Percentiles rank a stretch among this genome's conserved stretches.
These are phyloP conservation scores for Entomortierella parvispora DNA, from an alignment of 192 early-diverging fungal genomes.

Conservation along the genomic window DNA sequence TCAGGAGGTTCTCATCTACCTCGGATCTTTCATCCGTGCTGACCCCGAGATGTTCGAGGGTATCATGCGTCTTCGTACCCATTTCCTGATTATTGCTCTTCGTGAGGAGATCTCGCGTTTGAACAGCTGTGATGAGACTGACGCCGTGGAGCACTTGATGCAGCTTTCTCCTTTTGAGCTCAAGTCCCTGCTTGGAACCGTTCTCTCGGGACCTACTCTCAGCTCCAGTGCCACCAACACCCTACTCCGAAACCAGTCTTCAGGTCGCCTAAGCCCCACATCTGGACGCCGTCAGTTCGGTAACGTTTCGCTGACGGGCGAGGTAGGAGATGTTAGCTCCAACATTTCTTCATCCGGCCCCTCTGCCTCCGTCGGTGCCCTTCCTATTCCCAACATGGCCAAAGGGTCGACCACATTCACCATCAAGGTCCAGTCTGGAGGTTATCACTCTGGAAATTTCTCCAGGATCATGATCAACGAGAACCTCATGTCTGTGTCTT, in stretches of 20 bases:
- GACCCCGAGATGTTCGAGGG: constrained; percentile 79
- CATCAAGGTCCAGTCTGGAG: constrained; percentile 76
- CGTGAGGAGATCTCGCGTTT: constrained; percentile 85
- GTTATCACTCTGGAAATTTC: constrained; percentile 81
- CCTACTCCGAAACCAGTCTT: constrained; percentile 53
- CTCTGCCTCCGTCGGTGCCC: constrained; percentile 22
- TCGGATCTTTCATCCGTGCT: constrained; percentile 78
- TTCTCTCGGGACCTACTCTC: constrained; percentile 71
- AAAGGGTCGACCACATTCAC: constrained; percentile 56
- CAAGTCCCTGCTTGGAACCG: constrained; percentile 76
- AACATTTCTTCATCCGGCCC: constrained; percentile 29
- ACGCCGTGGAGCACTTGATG: constrained; percentile 84
- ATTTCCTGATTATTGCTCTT: constrained; percentile 87
- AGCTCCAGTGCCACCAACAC: constrained; percentile 53
- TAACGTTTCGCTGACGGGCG: not conserved
- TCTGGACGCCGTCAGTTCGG: constrained; percentile 10
- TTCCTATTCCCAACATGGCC: constrained; percentile 44
- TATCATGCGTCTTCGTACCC: constrained; percentile 83
- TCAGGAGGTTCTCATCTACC: constrained; percentile 84
- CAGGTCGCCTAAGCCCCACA: constrained; percentile 50
- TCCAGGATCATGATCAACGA: constrained; percentile 70
- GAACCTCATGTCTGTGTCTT: constrained; percentile 58
- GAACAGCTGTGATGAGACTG: constrained; percentile 78
- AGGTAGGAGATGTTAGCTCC: not conserved
- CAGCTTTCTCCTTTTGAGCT: constrained; percentile 84